Base-by-base conservation (phyloP, 768 basidiomycete species). In the Sporobolomyces pararoseus region DNA sequence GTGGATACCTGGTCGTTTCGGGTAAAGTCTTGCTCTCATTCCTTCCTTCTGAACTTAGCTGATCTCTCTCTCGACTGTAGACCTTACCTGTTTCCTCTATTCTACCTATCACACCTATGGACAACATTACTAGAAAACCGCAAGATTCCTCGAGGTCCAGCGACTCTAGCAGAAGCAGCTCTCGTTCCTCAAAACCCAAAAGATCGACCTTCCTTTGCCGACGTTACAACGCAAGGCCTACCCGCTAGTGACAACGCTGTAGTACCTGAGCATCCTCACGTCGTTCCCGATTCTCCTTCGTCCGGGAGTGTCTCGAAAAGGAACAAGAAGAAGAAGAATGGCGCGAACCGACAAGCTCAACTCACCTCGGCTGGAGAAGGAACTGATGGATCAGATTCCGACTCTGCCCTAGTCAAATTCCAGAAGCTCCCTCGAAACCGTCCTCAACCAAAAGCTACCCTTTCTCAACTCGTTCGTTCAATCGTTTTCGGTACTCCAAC, bases 1-100 rank as follows among this genome's bases (percentile, higher is more conserved):
- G 32, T 71, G 70, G 70, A 66, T 71, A 10, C 70, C 70, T 1
- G 69, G 69, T 3, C 63, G 69, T 12, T 65, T 65, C 14, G 69
- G 69, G 69, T 70, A 29, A 13, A 59, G 14, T 16, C 4, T 25
- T 42, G 39, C 39, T 17, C 17, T 17, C 9, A 9, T 16, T 23
- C 32, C 31, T 14, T 5, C 25, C 21, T 7, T n/a, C 3, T 9
- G 5, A 46, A 34, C 2, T 46, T 65, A 52, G 52, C 34, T 32
- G n/a, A 4, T 27, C 4, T 6, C 12, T 35, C 46, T 39, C 19
- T 51, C 21, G n/a, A 7, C 21, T 13, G 44, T 65, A 71, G 70
- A 3, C 70, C 65, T 16, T 66, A 66, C 55, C 54, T 63, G 19
- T 21, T 66, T 25, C 65, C 65, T 1, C n/a, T 59, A n/a, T 59